Conservation (phyloP, 2,329 filamentous ascomycete genomes). For the Diaporthe velutina region DNA sequence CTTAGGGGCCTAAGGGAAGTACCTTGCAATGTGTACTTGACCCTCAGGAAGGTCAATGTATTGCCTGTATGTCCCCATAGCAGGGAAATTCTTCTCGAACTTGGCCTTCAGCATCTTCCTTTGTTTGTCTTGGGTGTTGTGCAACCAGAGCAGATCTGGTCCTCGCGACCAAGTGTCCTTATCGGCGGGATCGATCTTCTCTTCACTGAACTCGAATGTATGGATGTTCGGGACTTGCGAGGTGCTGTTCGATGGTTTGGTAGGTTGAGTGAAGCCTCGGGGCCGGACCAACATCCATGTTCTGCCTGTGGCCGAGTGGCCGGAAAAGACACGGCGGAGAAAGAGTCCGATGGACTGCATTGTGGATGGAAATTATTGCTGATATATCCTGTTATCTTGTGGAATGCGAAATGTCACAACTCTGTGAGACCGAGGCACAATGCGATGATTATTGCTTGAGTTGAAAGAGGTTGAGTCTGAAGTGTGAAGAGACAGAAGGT, state of each 20-base stretch:
- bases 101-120: not conserved
- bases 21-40: not conserved
- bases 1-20: not conserved
- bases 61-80: too few species aligned
- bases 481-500: not conserved
- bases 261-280: not conserved
- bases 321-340: not conserved
- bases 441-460: not conserved
- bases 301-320: not conserved
- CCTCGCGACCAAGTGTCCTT: slow-evolving; percentile 13
- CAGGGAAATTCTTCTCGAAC: not conserved
- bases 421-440: too few species aligned
- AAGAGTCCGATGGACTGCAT: not conserved
- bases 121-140: not conserved
- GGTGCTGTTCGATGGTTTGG: not conserved
- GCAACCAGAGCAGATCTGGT: not conserved
- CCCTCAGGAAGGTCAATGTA: not conserved
- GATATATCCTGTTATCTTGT: not conserved
- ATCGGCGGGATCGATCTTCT: not conserved
- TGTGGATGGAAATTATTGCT: not conserved
- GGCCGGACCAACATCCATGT: not conserved
- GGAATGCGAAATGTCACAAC: not conserved
- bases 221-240: not conserved
- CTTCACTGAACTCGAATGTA: not conserved
- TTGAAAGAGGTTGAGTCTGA: not conserved